These are phyloP conservation scores for Metschnikowia colocasiae DNA, from an alignment of 805 yeast genomes.

Conservation along the genomic window DNA sequence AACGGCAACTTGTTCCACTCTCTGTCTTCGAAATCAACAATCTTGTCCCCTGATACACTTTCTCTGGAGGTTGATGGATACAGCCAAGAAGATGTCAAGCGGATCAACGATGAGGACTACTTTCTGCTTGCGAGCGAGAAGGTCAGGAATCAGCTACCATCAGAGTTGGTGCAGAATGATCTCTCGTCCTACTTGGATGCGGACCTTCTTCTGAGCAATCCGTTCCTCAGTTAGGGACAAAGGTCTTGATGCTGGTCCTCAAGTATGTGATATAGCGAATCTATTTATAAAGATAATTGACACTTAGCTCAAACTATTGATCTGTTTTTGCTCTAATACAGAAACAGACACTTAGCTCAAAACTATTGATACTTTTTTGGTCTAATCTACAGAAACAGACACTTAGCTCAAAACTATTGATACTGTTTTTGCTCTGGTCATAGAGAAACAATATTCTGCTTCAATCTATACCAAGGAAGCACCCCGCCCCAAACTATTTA, in stretches of 20 bases:
- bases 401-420: too few relatives aligned
- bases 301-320: neutral
- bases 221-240: neutral
- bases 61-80: neutral
- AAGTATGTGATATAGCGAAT: neutral
- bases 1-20: slow-evolving; percentile 8
- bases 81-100: neutral
- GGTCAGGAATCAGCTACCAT: slow-evolving; percentile 8
- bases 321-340: too few relatives aligned
- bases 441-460: too few relatives aligned
- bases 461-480: too few relatives aligned
- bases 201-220: slow-evolving; percentile 6
- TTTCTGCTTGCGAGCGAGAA: slow-evolving; percentile 4
- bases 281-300: neutral
- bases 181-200: slow-evolving; percentile 3
- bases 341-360: too few relatives aligned
- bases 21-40: neutral
- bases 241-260: neutral
- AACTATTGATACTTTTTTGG: too few relatives aligned
- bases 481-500: too few relatives aligned
- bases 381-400: too few relatives aligned
- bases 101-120: neutral
- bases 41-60: neutral
- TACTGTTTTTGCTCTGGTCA: too few relatives aligned
- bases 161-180: slow-evolving; percentile 3